Percentiles rank a stretch among this genome's conserved stretches.
phyloP scores from a whole-genome alignment of 73 alveolate genomes.

The Paramecium caudatum region DNA sequence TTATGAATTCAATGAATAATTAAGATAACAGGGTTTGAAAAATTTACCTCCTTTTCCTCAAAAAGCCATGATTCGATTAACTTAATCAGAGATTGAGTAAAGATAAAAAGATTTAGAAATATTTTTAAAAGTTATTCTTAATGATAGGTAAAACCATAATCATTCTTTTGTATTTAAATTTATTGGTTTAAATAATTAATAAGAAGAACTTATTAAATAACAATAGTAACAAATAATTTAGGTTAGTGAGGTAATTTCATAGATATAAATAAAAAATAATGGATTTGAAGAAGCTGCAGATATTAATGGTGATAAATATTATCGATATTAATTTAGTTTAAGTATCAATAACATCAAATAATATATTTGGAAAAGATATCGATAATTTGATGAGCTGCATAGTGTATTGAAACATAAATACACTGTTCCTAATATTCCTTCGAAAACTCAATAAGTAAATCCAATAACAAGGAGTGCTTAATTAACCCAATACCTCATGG shows the following conservation, averaged over 20 bases:
- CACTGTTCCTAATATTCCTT: background rate
- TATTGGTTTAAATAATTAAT: background rate
- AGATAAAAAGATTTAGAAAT: conserved; percentile 28
- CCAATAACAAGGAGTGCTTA: conserved; percentile 1
- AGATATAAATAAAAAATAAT: background rate
- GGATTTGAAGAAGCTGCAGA: background rate
- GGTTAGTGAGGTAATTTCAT: background rate
- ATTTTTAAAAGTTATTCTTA: conserved; percentile 13
- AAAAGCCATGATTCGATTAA: background rate
- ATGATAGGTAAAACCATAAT: conserved; percentile 8
- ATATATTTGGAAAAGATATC: background rate
- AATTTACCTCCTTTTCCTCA: background rate
- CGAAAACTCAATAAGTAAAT: background rate
- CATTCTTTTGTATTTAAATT: background rate
- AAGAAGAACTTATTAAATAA: background rate
- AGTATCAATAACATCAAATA: background rate
- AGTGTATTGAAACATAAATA: background rate
- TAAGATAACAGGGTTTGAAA: background rate
- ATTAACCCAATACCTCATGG: background rate
- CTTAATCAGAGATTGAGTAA: background rate
- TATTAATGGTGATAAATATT: conserved; percentile 2
- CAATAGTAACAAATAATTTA: background rate
- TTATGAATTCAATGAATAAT: conserved; percentile 43
- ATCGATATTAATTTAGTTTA: background rate
- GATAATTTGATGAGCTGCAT: conserved; percentile 44